These are phyloP conservation scores for Chlamydomonas asymmetrica DNA, from an alignment of 139 green algal species.

Conservation along the genomic window DNA sequence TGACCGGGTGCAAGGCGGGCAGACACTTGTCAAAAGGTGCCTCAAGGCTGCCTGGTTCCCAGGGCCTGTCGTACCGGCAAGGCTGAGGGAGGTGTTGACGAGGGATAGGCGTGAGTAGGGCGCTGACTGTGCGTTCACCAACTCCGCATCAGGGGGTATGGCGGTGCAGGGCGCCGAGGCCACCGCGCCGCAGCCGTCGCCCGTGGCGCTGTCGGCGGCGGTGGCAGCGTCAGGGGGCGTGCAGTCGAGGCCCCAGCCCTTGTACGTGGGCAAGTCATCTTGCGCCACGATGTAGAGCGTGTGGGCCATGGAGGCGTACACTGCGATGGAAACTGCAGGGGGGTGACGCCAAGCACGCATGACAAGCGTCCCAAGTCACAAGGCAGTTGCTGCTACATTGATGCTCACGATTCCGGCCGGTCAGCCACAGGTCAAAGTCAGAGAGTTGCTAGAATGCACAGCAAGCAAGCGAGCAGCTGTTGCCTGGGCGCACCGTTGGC, in stretches of 20 bases:
- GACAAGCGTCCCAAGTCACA: not conserved
- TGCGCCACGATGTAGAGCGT: slow-evolving; percentile 41
- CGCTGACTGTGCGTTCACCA: slow-evolving; percentile 18
- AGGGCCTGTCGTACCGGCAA: too few relatives aligned
- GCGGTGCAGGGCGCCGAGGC: slow-evolving; percentile 24
- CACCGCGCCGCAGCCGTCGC: slow-evolving; percentile 18
- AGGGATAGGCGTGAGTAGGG: slow-evolving; percentile 6
- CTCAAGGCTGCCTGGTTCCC: too few relatives aligned
- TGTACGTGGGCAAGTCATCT: slow-evolving; percentile 50
- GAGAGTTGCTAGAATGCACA: not conserved
- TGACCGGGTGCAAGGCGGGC: not conserved
- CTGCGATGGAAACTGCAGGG: slow-evolving; percentile 5
- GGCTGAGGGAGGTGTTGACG: not conserved
- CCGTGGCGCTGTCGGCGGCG: slow-evolving; percentile 3
- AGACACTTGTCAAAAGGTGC: not conserved
- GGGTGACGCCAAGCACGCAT: not conserved
- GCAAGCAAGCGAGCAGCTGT: too few relatives aligned
- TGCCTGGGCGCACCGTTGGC: slow-evolving; percentile 21
- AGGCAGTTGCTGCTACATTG: not conserved
- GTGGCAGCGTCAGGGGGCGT: not conserved
- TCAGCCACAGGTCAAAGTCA: not conserved
- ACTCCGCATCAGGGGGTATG: not conserved
- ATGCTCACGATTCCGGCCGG: not conserved
- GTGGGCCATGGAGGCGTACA: slow-evolving; percentile 13
- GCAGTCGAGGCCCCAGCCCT: slow-evolving; percentile 41